phyloP scores from a whole-genome alignment of 164 flowering plant genomes.

The Dillenia turbinata region DNA sequence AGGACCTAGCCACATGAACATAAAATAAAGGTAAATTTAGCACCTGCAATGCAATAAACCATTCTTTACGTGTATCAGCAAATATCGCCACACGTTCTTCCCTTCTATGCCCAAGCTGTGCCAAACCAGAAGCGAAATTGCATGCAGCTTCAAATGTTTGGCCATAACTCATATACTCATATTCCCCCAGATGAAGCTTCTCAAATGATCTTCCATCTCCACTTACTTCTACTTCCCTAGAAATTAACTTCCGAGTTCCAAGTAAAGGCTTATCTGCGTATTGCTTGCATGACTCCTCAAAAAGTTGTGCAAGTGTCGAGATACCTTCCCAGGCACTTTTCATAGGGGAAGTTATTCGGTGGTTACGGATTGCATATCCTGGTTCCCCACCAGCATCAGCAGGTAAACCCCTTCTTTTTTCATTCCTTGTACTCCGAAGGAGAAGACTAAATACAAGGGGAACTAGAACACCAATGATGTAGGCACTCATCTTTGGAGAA shows the following conservation, averaged over 20 bases:
- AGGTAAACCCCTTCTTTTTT: conserved; percentile 66
- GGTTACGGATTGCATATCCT: conserved; percentile 73
- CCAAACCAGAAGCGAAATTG: conserved; percentile 81
- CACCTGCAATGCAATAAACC: conserved; percentile 95
- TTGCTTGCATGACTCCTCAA: conserved; percentile 67
- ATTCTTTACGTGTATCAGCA: conserved; percentile 92
- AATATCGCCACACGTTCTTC: conserved; percentile 90
- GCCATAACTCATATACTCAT: conserved; percentile 77
- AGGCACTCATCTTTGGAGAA: conserved; percentile 50
- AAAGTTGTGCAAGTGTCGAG: conserved; percentile 81
- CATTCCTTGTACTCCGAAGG: conserved; percentile 43
- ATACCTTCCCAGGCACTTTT: conserved; percentile 76
- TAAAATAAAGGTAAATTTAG: conserved; percentile 3
- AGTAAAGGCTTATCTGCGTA: conserved; percentile 40
- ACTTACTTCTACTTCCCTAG: conserved; percentile 51
- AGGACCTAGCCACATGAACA: too few relatives aligned
- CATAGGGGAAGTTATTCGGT: conserved; percentile 43
- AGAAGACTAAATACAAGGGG: conserved; percentile 63
- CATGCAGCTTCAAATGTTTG: conserved; percentile 67
- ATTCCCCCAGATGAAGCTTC: conserved; percentile 91
- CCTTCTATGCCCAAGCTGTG: conserved; percentile 62
- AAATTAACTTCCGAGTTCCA: conserved; percentile 67
- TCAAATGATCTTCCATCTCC: conserved; percentile 81
- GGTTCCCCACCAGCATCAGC: conserved; percentile 88
- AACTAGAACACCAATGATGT: conserved; percentile 64